Evolutionary conservation across 73 alveolate species (phyloP).

Genomic region (Blepharisma japonicum): DNA sequence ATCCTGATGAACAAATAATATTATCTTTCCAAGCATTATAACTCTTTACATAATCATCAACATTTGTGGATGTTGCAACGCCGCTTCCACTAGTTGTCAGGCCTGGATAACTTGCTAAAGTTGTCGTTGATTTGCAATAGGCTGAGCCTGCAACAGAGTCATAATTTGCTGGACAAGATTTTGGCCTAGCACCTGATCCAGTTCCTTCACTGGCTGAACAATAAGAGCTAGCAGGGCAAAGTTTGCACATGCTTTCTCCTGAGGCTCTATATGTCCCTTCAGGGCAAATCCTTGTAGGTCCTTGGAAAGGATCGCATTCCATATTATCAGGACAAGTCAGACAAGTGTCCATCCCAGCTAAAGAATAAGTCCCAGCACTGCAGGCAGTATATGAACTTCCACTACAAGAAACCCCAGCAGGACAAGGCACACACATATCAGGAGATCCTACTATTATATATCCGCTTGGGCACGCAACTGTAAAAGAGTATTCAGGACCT

Average conservation of each 20-base stretch:
- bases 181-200: constrained; percentile 50
- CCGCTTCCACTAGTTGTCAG: constrained; percentile 51
- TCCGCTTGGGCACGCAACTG: constrained; percentile 32
- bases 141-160: constrained; percentile 28
- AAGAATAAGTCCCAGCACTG: constrained; percentile 27
- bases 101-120: constrained; percentile 48
- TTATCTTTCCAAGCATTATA: neutral
- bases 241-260: constrained; percentile 33
- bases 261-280: constrained; percentile 45
- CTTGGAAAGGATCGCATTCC: constrained; percentile 28
- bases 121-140: constrained; percentile 37
- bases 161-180: constrained; percentile 44
- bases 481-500: neutral
- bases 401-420: constrained; percentile 42
- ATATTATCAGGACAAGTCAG: constrained; percentile 16
- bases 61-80: constrained; percentile 52
- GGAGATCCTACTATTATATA: constrained; percentile 36
- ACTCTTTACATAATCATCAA: constrained; percentile 33
- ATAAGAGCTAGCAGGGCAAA: constrained; percentile 56
- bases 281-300: constrained; percentile 43
- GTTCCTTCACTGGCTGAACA: constrained; percentile 40
- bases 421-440: constrained; percentile 43
- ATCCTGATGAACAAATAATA: constrained; percentile 4
- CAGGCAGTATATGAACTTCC: constrained; percentile 30
- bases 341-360: constrained; percentile 33